Base-by-base conservation (phyloP, 2,329 filamentous ascomycete genomes). In the Dothidotthia symphoricarpi region DNA sequence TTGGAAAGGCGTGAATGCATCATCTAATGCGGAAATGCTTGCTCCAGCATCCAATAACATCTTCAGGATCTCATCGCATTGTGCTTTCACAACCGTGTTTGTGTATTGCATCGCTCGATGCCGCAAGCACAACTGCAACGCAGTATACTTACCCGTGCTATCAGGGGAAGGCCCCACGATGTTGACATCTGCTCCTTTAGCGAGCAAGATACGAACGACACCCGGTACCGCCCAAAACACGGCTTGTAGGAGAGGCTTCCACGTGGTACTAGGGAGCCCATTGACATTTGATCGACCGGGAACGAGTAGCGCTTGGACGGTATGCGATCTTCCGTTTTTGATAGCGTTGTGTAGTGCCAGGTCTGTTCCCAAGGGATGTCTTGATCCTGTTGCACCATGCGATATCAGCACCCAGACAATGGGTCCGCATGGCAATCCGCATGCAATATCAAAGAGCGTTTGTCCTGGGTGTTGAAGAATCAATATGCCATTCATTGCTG, bases 301-400 rank as follows among this genome's bases (percentile, higher is more conserved):
- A 10, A 51, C 27, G 4, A 62, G 37, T 4, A 66, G 34, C 11
- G 50, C 45, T 28, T 63, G 55, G 0, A 66, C 59, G 9, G 54
- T 63, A 26, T 57, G 55, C 2, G 43, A 34, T 3, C 61, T 47
- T 13, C 55, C 57, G 22, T 66, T 66, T 29, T 58, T 64, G 29
- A 65, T 66, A 4, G 62, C 63, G 38, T 65, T 67, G 25, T 65
- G 55, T 6, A 67, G 41, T 1, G 63, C 54, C 9, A 64, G 39
- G 25, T 65, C 61, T 4, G 51, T 62, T 1, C 62, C 62, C 5
- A 59, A 45, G 2, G 62, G 62, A 31, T 65, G 57, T 12, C 36
- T 53, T 3, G 61, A 56, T 16, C 61, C 53, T 37, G 47, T 63
- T 4, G 50, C 61, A n/a, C 54, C 54, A 34, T 63, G 49, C 0